Percentiles rank a stretch among this genome's conserved stretches.
Evolutionary conservation across 1,139 yeast genomes (phyloP).

Genomic region (Zhuliangozyma parablackwelliae): DNA sequence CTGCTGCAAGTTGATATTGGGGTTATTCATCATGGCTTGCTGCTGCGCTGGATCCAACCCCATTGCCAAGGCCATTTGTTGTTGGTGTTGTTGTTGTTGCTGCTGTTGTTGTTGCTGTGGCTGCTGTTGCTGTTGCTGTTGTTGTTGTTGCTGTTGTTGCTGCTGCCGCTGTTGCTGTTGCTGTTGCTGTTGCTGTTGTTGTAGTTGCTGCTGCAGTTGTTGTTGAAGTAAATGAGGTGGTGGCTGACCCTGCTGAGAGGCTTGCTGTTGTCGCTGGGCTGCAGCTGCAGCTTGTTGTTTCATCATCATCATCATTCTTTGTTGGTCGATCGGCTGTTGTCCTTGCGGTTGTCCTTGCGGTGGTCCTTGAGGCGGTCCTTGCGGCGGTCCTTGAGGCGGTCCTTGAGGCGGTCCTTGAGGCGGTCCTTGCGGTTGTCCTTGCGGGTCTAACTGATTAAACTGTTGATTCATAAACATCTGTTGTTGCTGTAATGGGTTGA

Average conservation of each 20-base stretch:
- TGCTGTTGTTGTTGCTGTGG: constrained; percentile 9
- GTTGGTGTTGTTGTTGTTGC: constrained; percentile 19
- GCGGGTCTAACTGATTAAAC: constrained; percentile 12
- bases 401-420: constrained; percentile 2
- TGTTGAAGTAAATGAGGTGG: no score
- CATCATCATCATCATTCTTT: constrained; percentile 6
- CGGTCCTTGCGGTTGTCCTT: constrained; percentile 9
- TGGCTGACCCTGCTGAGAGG: constrained; percentile 6
- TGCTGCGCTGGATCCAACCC: constrained; percentile 4
- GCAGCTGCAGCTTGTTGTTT: constrained; percentile 7
- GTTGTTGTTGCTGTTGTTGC: no score
- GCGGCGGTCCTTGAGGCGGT: constrained; percentile 2
- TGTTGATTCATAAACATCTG: constrained; percentile 16
- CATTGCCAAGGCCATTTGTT: neutral
- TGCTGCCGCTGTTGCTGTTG: no score
- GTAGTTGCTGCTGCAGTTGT: no score
- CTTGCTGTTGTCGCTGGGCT: constrained; percentile 18
- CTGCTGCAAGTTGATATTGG: constrained; percentile 5
- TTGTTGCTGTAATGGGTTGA: constrained; percentile 22
- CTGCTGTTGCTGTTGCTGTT: no score
- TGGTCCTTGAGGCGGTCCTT: constrained; percentile 11
- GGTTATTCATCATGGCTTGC: constrained; percentile 11
- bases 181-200: no score
- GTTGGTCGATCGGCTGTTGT: constrained; percentile 8
- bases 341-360: constrained; percentile 2